Base-by-base conservation (phyloP, 2,329 filamentous ascomycete genomes). In the Blastomyces gilchristii region DNA sequence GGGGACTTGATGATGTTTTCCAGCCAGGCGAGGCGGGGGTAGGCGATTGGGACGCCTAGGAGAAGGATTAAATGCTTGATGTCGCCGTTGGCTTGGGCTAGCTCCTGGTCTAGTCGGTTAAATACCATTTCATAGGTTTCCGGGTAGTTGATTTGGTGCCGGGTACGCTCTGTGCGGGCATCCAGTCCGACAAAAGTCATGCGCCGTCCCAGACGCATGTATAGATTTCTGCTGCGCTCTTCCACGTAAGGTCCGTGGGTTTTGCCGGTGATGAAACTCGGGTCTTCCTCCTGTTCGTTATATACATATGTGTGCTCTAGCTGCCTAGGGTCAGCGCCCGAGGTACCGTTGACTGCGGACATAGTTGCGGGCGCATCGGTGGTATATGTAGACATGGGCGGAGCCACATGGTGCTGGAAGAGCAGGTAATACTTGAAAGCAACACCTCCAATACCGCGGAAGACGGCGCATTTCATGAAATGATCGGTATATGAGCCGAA, bases 1-100 rank as follows among this genome's bases (percentile, higher is more conserved):
- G 93, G 92, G 65, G 90, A 95, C 18, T 84, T 83, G 69, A 97
- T 84, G 63, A 97, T 89, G 71, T 96, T 97, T 74, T 97, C 93
- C 4, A 97, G 82, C 93, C 93, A 97, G n/a, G 92, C 94, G 62
- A 97, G 81, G 69, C 93, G 90, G 1, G 81, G 81, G 67, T 83
- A 81, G 0, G 79, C 79, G 69, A 95, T 93, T 0, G 91, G 90
- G 28, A 89, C 85, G 63, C 88, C 88, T 1, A 87, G 77, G 12
- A 87, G 75, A 28, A 87, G 74, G 49, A 87, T 78, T 28, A 87
- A 71, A 69, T 87, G 85, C 74, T 85, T 87, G 71, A 87, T 82
- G 22, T 82, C 78, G 37, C 79, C 80, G 63, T 82, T 80, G 6
- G 77, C 72, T 0, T 77, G 79, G 0, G 74, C 70, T 12, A 87